phyloP scores from a whole-genome alignment of 2,329 filamentous ascomycete genomes.

The Nannizziopsis barbatae region DNA sequence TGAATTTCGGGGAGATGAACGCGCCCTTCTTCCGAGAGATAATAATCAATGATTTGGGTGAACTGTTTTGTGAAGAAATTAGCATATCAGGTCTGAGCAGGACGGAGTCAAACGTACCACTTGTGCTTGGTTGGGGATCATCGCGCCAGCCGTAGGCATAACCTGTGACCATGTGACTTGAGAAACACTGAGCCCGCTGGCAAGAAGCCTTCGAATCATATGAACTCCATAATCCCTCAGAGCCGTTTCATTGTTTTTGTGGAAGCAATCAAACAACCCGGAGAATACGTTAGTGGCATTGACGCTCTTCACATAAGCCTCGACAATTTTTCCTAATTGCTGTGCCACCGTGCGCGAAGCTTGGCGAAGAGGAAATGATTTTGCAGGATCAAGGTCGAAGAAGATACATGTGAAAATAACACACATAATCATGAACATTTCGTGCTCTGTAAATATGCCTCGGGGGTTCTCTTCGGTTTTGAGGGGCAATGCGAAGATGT shows the following conservation, averaged over 20 bases:
- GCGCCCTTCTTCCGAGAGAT: constrained; percentile 33
- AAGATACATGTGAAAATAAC: constrained; percentile 39
- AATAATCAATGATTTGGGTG: constrained; percentile 37
- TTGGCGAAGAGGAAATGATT: constrained; percentile 39
- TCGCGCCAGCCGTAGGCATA: constrained; percentile 53
- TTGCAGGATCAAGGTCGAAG: constrained; percentile 39
- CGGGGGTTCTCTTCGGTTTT: constrained; percentile 21
- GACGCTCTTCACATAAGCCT: constrained; percentile 33
- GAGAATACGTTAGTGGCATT: constrained; percentile 44
- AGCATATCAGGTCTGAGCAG: not conserved
- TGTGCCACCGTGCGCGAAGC: constrained; percentile 33
- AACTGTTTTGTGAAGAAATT: constrained; percentile 27
- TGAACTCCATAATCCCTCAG: constrained; percentile 54
- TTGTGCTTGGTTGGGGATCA: constrained; percentile 53
- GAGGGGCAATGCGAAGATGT: constrained; percentile 20
- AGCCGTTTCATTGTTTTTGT: constrained; percentile 41
- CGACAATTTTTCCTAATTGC: constrained; percentile 31
- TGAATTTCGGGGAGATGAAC: constrained; percentile 38
- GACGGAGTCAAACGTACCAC: constrained; percentile 17
- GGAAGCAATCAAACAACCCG: constrained; percentile 37
- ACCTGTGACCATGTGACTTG: constrained; percentile 63
- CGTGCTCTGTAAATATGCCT: constrained; percentile 40
- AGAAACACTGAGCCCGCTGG: constrained; percentile 49
- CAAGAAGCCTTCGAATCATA: constrained; percentile 54
- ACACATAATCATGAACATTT: constrained; percentile 41